These are phyloP conservation scores for Stemphylium beticola DNA, from an alignment of 2,329 filamentous ascomycete species.

Conservation along the genomic window DNA sequence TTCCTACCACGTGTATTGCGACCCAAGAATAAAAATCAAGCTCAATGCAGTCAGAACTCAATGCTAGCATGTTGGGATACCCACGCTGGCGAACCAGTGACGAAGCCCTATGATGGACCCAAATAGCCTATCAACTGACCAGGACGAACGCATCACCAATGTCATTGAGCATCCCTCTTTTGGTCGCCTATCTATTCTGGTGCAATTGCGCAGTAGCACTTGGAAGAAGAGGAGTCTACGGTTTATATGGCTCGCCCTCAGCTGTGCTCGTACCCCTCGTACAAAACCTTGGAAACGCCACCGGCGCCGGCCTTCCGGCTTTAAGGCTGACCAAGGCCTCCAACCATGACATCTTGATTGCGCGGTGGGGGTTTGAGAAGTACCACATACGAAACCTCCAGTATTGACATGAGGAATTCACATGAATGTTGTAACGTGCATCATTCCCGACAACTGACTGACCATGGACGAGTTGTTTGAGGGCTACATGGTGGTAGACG, in stretches of 20 bases:
- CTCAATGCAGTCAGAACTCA: background rate
- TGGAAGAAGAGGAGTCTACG: no score
- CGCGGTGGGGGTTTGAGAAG: background rate
- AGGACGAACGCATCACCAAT: background rate
- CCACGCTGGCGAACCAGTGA: conserved; percentile 2
- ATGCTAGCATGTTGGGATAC: background rate
- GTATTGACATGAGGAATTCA: background rate
- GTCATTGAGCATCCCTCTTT: background rate
- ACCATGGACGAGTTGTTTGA: conserved; percentile 24
- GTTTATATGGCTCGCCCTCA: background rate
- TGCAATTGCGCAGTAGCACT: no score
- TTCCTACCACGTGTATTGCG: background rate
- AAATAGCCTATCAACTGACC: background rate
- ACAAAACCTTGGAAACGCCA: conserved; percentile 6
- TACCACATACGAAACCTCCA: background rate
- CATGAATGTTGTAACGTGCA: background rate
- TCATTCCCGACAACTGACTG: background rate
- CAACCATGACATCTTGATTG: conserved; percentile 5
- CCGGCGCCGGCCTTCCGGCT: conserved; percentile 7
- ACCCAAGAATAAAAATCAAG: background rate
- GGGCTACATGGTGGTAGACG: conserved; percentile 22
- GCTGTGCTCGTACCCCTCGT: conserved; percentile 8
- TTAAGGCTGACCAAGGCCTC: conserved; percentile 4
- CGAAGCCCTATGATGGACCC: background rate
- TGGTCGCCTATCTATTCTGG: no score